phyloP scores from a whole-genome alignment of 495 filamentous ascomycete species.

The Pyrenula massariospora region DNA sequence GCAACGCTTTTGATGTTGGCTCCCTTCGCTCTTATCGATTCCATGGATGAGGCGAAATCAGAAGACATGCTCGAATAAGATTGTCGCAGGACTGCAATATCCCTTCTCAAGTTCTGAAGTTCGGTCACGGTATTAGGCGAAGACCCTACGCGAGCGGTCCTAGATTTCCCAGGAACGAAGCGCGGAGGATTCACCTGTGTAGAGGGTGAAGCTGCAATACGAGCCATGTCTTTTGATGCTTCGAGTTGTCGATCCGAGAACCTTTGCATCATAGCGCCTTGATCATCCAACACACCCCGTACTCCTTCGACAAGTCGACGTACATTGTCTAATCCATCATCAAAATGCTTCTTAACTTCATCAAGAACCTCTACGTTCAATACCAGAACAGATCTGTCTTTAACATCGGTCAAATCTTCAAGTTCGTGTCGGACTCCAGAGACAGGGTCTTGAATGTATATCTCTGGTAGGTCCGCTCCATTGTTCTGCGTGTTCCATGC shows the following conservation, averaged over 20 bases:
- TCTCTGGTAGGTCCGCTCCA: constrained; percentile 85
- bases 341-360: constrained; percentile 92
- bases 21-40: constrained; percentile 66
- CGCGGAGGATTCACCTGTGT: constrained; percentile 14
- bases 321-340: constrained; percentile 77
- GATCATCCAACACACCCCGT: constrained; percentile 65
- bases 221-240: constrained; percentile 79
- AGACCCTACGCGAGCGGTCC: constrained; percentile 5
- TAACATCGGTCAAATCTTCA: constrained; percentile 89
- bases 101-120: constrained; percentile 72
- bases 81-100: constrained; percentile 85
- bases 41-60: constrained; percentile 82
- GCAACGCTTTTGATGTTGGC: constrained; percentile 65
- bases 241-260: constrained; percentile 92
- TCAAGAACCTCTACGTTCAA: constrained; percentile 91
- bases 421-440: constrained; percentile 92
- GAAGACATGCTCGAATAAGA: constrained; percentile 84
- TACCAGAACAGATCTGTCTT: constrained; percentile 86
- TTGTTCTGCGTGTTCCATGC: constrained; percentile 96
- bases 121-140: constrained; percentile 40
- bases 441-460: constrained; percentile 92
- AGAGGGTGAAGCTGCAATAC: constrained; percentile 59
- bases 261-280: constrained; percentile 64
- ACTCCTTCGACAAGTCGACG: constrained; percentile 71
- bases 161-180: constrained; percentile 9